Evolutionary conservation across 2,329 filamentous ascomycete species (phyloP).

Genomic region (Simplicillium aogashimaense): DNA sequence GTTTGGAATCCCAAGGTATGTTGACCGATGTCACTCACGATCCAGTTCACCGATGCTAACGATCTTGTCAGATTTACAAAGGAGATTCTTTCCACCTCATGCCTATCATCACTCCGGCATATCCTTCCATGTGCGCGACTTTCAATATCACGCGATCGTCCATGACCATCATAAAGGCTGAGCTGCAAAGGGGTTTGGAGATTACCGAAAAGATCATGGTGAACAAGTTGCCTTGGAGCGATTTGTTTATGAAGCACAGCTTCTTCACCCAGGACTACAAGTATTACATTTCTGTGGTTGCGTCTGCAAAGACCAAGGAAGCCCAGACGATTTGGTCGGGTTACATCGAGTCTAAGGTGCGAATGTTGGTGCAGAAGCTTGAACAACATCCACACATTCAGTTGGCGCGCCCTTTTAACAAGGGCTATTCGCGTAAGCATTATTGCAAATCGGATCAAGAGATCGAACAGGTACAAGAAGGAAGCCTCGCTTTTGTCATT

Average conservation of each 20-base stretch:
- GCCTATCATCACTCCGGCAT: slow-evolving; percentile 96
- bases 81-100: slow-evolving; percentile 81
- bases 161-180: slow-evolving; percentile 71
- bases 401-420: slow-evolving; percentile 84
- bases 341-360: slow-evolving; percentile 86
- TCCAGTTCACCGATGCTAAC: slow-evolving; percentile 66
- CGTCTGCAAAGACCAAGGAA: slow-evolving; percentile 74
- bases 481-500: slow-evolving; percentile 35
- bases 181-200: slow-evolving; percentile 67
- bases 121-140: slow-evolving; percentile 95
- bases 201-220: slow-evolving; percentile 72
- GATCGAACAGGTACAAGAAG: slow-evolving; percentile 43
- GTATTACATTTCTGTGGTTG: slow-evolving; percentile 85
- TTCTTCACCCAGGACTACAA: slow-evolving; percentile 94
- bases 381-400: slow-evolving; percentile 73
- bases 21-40: background rate
- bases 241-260: slow-evolving; percentile 78
- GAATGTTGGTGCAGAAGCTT: slow-evolving; percentile 72
- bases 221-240: slow-evolving; percentile 72
- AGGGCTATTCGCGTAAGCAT: slow-evolving; percentile 80
- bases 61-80: slow-evolving; percentile 52
- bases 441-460: slow-evolving; percentile 47
- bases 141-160: slow-evolving; percentile 88
- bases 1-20: slow-evolving; percentile 89
- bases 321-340: slow-evolving; percentile 82